Percentiles rank a stretch among this genome's conserved stretches.
Conservation (phyloP, 805 yeast genomes). For the Phaffomyces opuntiae region DNA sequence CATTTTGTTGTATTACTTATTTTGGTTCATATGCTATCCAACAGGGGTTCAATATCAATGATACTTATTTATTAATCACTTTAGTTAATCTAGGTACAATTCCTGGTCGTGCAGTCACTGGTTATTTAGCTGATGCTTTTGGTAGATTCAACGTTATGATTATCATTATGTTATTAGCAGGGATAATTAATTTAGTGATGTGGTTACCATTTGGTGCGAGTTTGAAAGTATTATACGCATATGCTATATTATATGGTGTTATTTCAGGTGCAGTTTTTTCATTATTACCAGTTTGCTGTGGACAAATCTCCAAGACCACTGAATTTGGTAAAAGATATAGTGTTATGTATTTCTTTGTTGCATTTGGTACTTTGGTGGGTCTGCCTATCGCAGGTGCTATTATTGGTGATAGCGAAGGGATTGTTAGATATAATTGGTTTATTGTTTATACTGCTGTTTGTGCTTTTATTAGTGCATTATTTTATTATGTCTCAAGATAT, state of each 20-base stretch:
- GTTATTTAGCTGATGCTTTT: constrained; percentile 34
- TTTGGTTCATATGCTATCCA: constrained; percentile 44
- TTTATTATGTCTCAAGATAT: constrained; percentile 38
- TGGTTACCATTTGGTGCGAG: constrained; percentile 36
- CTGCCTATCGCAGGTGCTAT: constrained; percentile 47
- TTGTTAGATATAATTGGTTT: constrained; percentile 28
- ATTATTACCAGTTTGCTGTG: constrained; percentile 51
- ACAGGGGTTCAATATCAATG: constrained; percentile 33
- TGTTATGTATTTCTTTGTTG: constrained; percentile 50
- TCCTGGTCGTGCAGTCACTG: constrained; percentile 37
- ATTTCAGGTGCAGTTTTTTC: constrained; percentile 49
- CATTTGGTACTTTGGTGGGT: constrained; percentile 43
- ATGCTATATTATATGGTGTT: constrained; percentile 44
- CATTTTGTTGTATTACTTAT: constrained; percentile 40
- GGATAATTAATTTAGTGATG: constrained; percentile 29
- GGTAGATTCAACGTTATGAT: constrained; percentile 53
- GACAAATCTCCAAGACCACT: constrained; percentile 47
- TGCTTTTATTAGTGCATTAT: constrained; percentile 30
- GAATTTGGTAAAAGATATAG: constrained; percentile 49
- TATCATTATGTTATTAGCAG: constrained; percentile 26
- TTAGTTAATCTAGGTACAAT: constrained; percentile 35
- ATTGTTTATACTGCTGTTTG: constrained; percentile 30
- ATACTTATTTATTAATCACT: constrained; percentile 39
- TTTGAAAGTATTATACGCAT: constrained; percentile 31
- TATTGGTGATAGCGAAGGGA: constrained; percentile 25